These are phyloP conservation scores for Millerozyma miso DNA, from an alignment of 805 yeast genomes.

Conservation along the genomic window DNA sequence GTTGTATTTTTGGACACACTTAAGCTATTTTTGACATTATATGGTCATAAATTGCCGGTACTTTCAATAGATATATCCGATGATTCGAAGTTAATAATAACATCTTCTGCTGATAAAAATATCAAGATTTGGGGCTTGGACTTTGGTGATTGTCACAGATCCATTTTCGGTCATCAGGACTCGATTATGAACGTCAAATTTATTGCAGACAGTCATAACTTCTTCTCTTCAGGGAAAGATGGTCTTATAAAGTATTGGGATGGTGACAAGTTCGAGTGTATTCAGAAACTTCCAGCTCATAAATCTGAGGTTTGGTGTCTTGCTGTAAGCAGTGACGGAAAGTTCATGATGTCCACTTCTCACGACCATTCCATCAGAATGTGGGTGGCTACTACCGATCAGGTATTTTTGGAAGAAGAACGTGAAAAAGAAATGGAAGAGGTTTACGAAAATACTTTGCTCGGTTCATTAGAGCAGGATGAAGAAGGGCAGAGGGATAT, in stretches of 20 bases:
- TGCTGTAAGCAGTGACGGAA: conserved; percentile 70
- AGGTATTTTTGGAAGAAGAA: conserved; percentile 96
- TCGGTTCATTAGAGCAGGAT: conserved; percentile 65
- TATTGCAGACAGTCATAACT: conserved; percentile 80
- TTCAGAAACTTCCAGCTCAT: conserved; percentile 79
- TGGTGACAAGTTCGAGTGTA: conserved; percentile 92
- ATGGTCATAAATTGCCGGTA: conserved; percentile 96
- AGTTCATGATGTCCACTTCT: conserved; percentile 72
- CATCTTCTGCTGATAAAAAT: conserved; percentile 96
- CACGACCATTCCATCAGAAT: conserved; percentile 91
- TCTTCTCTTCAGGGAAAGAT: conserved; percentile 88
- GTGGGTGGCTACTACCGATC: conserved; percentile 94
- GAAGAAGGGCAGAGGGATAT: conserved; percentile 20
- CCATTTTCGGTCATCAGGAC: conserved; percentile 95
- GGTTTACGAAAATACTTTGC: conserved; percentile 74
- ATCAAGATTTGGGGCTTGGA: conserved; percentile 98
- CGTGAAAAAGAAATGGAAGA: conserved; percentile 94
- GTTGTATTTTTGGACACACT: conserved; percentile 84
- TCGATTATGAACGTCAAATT: conserved; percentile 86
- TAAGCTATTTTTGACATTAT: conserved; percentile 82
- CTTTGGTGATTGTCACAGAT: conserved; percentile 97
- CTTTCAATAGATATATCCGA: conserved; percentile 84
- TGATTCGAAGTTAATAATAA: conserved; percentile 82
- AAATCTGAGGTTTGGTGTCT: conserved; percentile 93
- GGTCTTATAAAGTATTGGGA: conserved; percentile 94